Evolutionary conservation across 305 asterid species (phyloP).

Genomic region (Striga hermonthica): DNA sequence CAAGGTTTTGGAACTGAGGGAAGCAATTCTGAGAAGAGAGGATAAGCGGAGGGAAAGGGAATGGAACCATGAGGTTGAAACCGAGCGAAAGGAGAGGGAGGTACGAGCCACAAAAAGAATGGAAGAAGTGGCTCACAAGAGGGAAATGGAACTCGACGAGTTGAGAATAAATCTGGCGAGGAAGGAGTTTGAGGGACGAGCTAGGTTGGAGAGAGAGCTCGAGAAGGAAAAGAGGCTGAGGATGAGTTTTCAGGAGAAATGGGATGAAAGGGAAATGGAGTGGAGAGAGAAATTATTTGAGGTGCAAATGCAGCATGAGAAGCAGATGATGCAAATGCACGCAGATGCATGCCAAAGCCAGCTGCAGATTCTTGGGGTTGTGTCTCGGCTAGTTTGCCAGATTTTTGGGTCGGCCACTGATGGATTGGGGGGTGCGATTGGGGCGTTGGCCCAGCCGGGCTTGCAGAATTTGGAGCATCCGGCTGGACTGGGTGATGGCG

Average conservation of each 20-base stretch:
- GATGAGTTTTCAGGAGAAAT: slow-evolving; percentile 72
- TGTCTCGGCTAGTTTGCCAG: slow-evolving; percentile 70
- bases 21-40: slow-evolving; percentile 60
- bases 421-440: slow-evolving; percentile 62
- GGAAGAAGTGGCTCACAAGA: slow-evolving; percentile 41
- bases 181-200: slow-evolving; percentile 59
- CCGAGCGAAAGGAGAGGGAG: slow-evolving; percentile 41
- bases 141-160: slow-evolving; percentile 55
- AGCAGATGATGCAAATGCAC: slow-evolving; percentile 90
- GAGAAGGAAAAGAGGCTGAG: slow-evolving; percentile 66
- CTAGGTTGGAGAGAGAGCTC: slow-evolving; percentile 55
- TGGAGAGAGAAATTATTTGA: slow-evolving; percentile 81
- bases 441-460: slow-evolving; percentile 63
- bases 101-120: slow-evolving; percentile 36
- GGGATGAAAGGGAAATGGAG: slow-evolving; percentile 81
- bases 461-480: slow-evolving; percentile 80
- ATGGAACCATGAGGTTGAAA: slow-evolving; percentile 49
- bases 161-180: slow-evolving; percentile 50
- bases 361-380: slow-evolving; percentile 66
- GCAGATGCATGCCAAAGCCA: slow-evolving; percentile 90
- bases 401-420: slow-evolving; percentile 68
- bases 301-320: slow-evolving; percentile 89
- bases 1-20: slow-evolving; percentile 62
- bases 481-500: slow-evolving; percentile 60
- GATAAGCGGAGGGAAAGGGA: slow-evolving; percentile 73